Conservation (phyloP, 2,329 filamentous ascomycete species). For the Xylogone sp. region DNA sequence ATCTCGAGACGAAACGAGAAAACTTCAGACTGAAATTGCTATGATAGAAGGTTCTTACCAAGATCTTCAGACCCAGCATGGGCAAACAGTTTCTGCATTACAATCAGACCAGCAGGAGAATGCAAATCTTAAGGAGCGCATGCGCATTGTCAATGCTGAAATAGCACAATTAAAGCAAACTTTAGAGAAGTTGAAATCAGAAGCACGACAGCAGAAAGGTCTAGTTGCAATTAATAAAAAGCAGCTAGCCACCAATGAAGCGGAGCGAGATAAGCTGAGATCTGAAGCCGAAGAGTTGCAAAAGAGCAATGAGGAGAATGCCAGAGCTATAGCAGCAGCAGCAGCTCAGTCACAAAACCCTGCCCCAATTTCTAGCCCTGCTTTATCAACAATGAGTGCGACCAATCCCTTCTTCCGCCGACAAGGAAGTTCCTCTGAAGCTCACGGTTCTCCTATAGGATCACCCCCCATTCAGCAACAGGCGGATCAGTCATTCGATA, state of each 20-base stretch:
- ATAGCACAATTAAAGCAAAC: constrained; percentile 81
- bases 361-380: constrained; percentile 63
- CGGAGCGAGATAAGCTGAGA: constrained; percentile 84
- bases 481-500: constrained; percentile 73
- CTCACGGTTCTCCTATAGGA: constrained; percentile 45
- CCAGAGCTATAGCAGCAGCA: constrained; percentile 47
- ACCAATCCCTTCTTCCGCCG: constrained; percentile 95
- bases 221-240: constrained; percentile 98
- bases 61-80: constrained; percentile 79
- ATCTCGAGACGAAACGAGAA: constrained; percentile 77
- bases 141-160: constrained; percentile 77
- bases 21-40: constrained; percentile 78
- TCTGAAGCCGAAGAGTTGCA: constrained; percentile 68
- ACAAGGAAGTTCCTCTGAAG: constrained; percentile 51
- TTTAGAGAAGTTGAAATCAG: constrained; percentile 87
- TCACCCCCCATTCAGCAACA: constrained; percentile 32
- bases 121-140: constrained; percentile 77
- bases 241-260: constrained; percentile 84
- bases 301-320: constrained; percentile 57
- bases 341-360: constrained; percentile 33
- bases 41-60: constrained; percentile 76
- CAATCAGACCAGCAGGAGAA: constrained; percentile 91
- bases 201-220: constrained; percentile 92
- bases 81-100: constrained; percentile 68
- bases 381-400: constrained; percentile 63